Evolutionary conservation across 2,329 filamentous ascomycete genomes (phyloP).

Genomic region (Xylaria multiplex): DNA sequence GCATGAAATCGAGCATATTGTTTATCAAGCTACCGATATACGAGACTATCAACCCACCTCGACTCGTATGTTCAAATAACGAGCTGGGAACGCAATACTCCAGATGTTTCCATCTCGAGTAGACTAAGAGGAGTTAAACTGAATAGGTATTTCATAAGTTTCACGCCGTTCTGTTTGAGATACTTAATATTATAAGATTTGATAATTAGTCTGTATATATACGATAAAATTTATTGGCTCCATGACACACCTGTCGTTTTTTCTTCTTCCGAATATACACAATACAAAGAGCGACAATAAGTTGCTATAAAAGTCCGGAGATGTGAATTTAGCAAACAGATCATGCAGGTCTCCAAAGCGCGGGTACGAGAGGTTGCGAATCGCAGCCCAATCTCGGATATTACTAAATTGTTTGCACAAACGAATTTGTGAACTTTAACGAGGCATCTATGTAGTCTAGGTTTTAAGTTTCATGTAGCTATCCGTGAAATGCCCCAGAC

Average conservation of each 20-base stretch:
- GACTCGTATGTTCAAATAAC: conserved; percentile 16
- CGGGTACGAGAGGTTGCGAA: not conserved
- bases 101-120: not conserved
- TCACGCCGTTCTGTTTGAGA: not conserved
- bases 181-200: not conserved
- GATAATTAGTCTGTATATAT: not conserved
- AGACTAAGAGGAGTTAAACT: conserved; percentile 15
- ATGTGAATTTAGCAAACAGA: conserved; percentile 14
- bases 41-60: conserved; percentile 15
- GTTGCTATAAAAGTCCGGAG: not conserved
- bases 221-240: not conserved
- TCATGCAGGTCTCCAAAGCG: not conserved
- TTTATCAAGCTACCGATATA: conserved; percentile 31
- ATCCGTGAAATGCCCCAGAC: conserved; percentile 25
- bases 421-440: conserved; percentile 22
- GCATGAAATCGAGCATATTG: conserved; percentile 17
- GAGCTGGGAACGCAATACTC: not conserved
- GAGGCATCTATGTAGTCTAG: conserved; percentile 11
- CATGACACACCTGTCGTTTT: too few species aligned
- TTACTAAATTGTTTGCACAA: conserved; percentile 18
- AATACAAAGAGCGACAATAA: not conserved
- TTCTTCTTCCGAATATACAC: not conserved
- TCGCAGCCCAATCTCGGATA: not conserved
- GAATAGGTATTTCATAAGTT: not conserved
- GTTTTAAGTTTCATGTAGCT: conserved; percentile 29